Percentiles rank a stretch among this genome's conserved stretches.
Evolutionary conservation across 1,139 yeast genomes (phyloP).

Genomic region (Suhomyces guaymorum): DNA sequence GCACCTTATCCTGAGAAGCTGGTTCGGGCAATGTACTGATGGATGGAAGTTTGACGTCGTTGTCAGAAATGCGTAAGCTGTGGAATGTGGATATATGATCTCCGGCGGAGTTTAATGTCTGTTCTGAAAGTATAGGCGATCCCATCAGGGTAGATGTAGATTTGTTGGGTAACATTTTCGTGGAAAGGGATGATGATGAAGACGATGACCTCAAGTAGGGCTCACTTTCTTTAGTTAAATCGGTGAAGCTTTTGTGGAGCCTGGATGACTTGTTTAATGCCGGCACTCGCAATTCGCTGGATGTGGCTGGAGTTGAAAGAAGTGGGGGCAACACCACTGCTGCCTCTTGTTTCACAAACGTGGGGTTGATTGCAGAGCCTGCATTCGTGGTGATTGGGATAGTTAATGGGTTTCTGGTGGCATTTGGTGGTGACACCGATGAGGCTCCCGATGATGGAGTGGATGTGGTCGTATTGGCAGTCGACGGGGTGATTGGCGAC

Average conservation of each 20-base stretch:
- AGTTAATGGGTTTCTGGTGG: slow-evolving; percentile 9
- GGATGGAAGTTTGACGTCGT: slow-evolving; percentile 27
- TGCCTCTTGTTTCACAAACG: slow-evolving; percentile 9
- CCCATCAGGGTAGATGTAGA: not conserved
- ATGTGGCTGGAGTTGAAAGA: slow-evolving; percentile 9
- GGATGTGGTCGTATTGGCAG: slow-evolving; percentile 3
- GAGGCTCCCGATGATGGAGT: slow-evolving; percentile 8
- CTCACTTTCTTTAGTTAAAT: slow-evolving; percentile 5
- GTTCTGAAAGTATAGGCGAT: slow-evolving; percentile 5
- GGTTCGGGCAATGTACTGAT: slow-evolving; percentile 20
- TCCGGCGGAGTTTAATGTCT: slow-evolving; percentile 1
- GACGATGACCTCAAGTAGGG: slow-evolving; percentile 5
- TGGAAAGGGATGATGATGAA: slow-evolving; percentile 8
- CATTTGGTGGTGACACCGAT: slow-evolving; percentile 8
- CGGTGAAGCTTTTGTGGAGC: slow-evolving; percentile 11
- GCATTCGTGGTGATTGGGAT: slow-evolving; percentile 8
- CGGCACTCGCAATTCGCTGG: slow-evolving; percentile 11
- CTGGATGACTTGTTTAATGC: slow-evolving; percentile 11
- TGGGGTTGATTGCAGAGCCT: slow-evolving; percentile 3
- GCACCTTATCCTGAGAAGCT: slow-evolving; percentile 23
- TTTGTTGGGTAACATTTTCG: not conserved
- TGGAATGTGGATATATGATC: slow-evolving; percentile 18
- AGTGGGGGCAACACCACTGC: slow-evolving; percentile 10
- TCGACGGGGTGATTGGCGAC: not conserved
- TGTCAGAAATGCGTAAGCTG: slow-evolving; percentile 16